Base-by-base conservation (phyloP, 768 basidiomycete species). In the Gautieria morchelliformis region DNA sequence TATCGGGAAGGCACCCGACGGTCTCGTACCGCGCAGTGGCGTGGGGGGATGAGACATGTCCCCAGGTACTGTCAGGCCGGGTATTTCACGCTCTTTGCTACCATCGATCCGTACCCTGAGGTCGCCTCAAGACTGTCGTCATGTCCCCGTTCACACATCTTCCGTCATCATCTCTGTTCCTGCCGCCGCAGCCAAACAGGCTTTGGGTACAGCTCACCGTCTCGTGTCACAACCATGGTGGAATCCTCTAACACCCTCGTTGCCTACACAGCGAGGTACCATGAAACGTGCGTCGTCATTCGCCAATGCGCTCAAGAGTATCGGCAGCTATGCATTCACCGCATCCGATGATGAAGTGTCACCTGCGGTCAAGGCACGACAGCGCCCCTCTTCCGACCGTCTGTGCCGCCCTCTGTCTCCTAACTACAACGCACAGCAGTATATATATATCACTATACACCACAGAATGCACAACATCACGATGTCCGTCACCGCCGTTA, bases 71-170 rank as follows among this genome's bases (percentile, higher is more conserved):
- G 30, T 89, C 90, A 17, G n/a, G n/a, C n/a, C n/a, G 90, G 88
- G 2, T 93, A 95, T 75, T 93, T 91, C 76, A 92, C 93, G 22
- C 89, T 98, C 61, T 93, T 90, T 64, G 85, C 86, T 14, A 80
- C 86, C 0, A 86, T 87, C 10, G 96, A 98, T 64, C 89, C 95
- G 0, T 92, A 95, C 65, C 82, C 86, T 48, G 93, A 97, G 68
- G 93, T 98, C 14, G 88, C 93, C 0, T 83, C 0, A 88, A 89
- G 64, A 93, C 90, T 0, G 83, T 95, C 27, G 79, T 92, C 2
- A 33, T 5, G 17, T 50, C 51, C n/a, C n/a, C n/a, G n/a, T 35
- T 17, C n/a, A n/a, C n/a, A n/a, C n/a, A n/a, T n/a, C n/a, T n/a
- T n/a, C n/a, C n/a, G n/a, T n/a, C n/a, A n/a, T n/a, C n/a, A n/a